These are phyloP conservation scores for Nicotiana paniculata DNA, from an alignment of 257 asterid genomes.

Conservation along the genomic window DNA sequence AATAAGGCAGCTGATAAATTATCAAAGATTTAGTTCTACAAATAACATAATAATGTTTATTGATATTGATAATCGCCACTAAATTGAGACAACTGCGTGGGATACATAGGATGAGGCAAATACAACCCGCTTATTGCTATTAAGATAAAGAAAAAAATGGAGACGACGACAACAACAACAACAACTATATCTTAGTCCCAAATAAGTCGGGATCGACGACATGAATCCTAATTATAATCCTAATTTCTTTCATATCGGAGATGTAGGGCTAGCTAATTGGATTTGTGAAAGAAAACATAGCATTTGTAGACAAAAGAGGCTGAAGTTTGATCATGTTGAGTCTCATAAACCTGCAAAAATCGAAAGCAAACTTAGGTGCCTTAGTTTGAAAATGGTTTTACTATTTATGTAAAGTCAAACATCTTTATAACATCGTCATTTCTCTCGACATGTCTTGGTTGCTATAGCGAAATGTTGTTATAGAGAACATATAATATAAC, in stretches of 20 bases:
- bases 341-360: not conserved
- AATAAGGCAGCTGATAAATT: too few species aligned
- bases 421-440: too few species aligned
- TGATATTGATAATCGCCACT: not conserved
- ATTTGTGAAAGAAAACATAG: not conserved
- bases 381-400: not conserved
- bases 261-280: not conserved
- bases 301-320: not conserved
- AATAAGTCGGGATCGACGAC: too few species aligned
- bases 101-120: not conserved
- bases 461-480: too few species aligned
- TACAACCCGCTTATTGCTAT: not conserved
- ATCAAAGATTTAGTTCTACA: too few species aligned
- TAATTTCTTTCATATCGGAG: not conserved
- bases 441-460: too few species aligned
- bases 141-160: not conserved
- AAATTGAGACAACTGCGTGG: not conserved
- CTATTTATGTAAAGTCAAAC: too few species aligned
- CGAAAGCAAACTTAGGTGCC: not conserved
- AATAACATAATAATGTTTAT: not conserved
- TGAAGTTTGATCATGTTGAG: not conserved
- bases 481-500: too few species aligned
- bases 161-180: too few species aligned
- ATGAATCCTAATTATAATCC: too few species aligned
- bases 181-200: too few species aligned